Base-by-base conservation (phyloP, 1,284 basidiomycete species). In the Cryptococcus sp. region DNA sequence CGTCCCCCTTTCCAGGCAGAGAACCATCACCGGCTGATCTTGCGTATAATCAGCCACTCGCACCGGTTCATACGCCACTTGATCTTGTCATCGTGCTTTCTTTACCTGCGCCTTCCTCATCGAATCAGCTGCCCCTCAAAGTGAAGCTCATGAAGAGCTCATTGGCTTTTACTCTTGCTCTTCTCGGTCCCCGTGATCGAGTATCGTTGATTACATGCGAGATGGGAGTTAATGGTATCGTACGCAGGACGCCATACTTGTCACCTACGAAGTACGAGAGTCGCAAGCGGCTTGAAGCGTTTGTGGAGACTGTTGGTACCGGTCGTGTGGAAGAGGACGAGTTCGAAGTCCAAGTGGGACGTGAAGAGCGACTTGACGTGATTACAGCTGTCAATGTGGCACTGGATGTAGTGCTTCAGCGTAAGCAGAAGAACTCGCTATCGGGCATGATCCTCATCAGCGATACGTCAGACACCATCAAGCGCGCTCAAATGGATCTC, bases 401-500 rank as follows among this genome's bases (percentile, higher is more conserved):
- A 26, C 85, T 98, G 22, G 95, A 99, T 74, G 87, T 94, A 26
- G 88, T 97, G 17, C 80, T 99, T 26, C 93, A 96, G 74, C 88
- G 95, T 58, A 96, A 95, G 80, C 81, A 86, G 40, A 89, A 91
- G 66, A 97, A 96, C 74, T 86, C 92, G 0, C 79, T 94, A 16
- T 88, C 91, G 0, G 92, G 92, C 19, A 90, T 99, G 86, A 80
- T 97, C 46, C 83, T 99, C 22, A 87, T 98, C 65, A 93, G 91
- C 75, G 95, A 99, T 72, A 88, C 91, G 1, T 82, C 88, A 5
- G 93, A 97, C 70, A 88, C 86, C 62, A 91, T 93, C 13, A 86
- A 91, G 50, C 87, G 93, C n/a, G 90, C 91, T n/a, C 93, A 97
- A 78, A 97, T 99, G 92, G 93, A 98, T 70, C 84, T 99, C 19